Conservation (phyloP, 805 yeast genomes). For the Cyberlindnera samutprakarnensis region DNA sequence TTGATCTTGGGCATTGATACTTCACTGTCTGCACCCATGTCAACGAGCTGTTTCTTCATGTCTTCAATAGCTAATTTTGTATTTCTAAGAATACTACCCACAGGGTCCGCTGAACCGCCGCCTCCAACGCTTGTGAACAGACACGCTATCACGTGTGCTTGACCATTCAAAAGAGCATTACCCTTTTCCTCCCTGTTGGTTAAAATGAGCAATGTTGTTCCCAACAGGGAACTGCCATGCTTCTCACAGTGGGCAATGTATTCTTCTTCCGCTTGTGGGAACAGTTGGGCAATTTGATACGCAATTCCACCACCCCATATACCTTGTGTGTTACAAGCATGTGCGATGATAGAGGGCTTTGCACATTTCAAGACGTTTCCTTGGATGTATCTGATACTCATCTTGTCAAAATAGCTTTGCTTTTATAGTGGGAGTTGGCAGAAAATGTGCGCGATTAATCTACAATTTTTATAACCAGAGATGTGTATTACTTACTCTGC, state of each 20-base stretch:
- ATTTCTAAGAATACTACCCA: conserved; percentile 38
- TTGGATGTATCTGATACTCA: conserved; percentile 37
- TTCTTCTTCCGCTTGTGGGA: conserved; percentile 46
- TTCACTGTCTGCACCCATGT: neutral
- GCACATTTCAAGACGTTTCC: conserved; percentile 48
- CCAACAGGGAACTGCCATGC: conserved; percentile 35
- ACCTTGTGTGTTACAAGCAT: conserved; percentile 76
- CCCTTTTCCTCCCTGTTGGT: conserved; percentile 26
- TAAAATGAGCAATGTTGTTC: conserved; percentile 43
- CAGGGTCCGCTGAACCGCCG: conserved; percentile 32
- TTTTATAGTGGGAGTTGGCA: too few relatives aligned
- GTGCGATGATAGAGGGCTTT: conserved; percentile 48
- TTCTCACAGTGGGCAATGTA: conserved; percentile 30
- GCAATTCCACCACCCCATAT: conserved; percentile 88
- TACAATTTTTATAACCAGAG: too few relatives aligned
- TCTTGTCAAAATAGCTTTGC: too few relatives aligned
- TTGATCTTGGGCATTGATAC: conserved; percentile 72
- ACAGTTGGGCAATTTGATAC: conserved; percentile 40
- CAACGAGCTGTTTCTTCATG: conserved; percentile 31
- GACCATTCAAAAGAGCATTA: conserved; percentile 11
- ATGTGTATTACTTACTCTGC: conserved; percentile 19
- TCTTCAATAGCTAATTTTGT: conserved; percentile 46
- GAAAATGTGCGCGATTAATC: too few relatives aligned
- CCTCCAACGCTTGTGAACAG: conserved; percentile 63
- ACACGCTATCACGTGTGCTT: conserved; percentile 40